These are phyloP conservation scores for Fusarium begoniae DNA, from an alignment of 2,329 filamentous ascomycete genomes.

Conservation along the genomic window DNA sequence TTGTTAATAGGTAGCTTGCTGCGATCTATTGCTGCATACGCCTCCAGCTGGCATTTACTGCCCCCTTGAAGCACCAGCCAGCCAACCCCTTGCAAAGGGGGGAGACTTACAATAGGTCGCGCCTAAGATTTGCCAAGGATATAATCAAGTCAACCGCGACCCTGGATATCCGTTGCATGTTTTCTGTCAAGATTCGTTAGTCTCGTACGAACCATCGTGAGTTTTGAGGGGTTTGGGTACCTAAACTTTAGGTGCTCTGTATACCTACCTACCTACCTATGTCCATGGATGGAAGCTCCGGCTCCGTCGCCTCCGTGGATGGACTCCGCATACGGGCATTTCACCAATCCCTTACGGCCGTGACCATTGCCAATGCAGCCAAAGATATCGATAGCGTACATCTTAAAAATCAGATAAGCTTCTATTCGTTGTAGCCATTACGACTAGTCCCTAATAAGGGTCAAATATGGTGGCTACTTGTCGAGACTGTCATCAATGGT, in stretches of 20 bases:
- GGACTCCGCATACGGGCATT: slow-evolving; percentile 11
- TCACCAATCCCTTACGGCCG: slow-evolving; percentile 8
- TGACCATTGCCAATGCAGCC: slow-evolving; percentile 23
- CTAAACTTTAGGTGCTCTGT: background rate
- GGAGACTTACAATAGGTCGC: slow-evolving; percentile 21
- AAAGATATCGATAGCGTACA: slow-evolving; percentile 14
- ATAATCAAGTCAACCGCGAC: slow-evolving; percentile 1
- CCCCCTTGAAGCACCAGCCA: slow-evolving; percentile 33
- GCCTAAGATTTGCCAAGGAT: slow-evolving; percentile 32
- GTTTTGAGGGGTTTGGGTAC: background rate
- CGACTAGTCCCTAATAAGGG: slow-evolving; percentile 11
- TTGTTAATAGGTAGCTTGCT: slow-evolving; percentile 9
- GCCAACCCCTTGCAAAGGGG: slow-evolving; percentile 37
- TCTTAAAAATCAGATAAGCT: slow-evolving; percentile 6
- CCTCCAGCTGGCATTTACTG: slow-evolving; percentile 35
- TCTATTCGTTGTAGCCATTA: slow-evolving; percentile 8
- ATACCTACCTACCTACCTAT: background rate
- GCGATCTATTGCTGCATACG: slow-evolving; percentile 7
- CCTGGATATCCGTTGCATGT: background rate
- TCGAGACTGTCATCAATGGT: background rate
- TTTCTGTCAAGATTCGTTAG: slow-evolving; percentile 3
- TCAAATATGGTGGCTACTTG: background rate
- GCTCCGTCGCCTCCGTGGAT: slow-evolving; percentile 21
- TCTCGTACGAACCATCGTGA: background rate
- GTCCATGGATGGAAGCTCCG: slow-evolving; percentile 1